A percentile compares a stretch with the other conserved stretches of the same genome.
These are phyloP conservation scores for Magnolia kwangsiensis DNA, from an alignment of 164 flowering plant genomes.

Conservation along the genomic window DNA sequence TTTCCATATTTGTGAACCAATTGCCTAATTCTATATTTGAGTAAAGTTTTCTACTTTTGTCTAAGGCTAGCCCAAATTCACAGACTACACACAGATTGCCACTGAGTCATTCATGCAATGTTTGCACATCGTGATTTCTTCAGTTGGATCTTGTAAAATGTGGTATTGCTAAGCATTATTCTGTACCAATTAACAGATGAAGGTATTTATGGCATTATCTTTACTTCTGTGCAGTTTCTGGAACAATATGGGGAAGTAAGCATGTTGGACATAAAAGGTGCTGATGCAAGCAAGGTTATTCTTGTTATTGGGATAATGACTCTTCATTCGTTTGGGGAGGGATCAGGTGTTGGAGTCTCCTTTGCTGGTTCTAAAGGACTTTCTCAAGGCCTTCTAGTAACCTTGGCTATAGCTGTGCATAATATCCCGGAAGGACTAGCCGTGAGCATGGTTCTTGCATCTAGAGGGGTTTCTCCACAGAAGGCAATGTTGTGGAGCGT, in stretches of 20 bases:
- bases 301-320: slow-evolving; percentile 99
- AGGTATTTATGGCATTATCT: neutral
- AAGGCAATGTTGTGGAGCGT: slow-evolving; percentile 99
- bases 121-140: neutral
- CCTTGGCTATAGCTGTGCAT: slow-evolving; percentile 97
- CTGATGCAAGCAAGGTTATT: slow-evolving; percentile 87
- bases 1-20: neutral
- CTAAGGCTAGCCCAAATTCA: too few species aligned
- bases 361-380: slow-evolving; percentile 99
- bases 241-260: slow-evolving; percentile 96
- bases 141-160: neutral
- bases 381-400: slow-evolving; percentile 86
- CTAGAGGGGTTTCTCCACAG: slow-evolving; percentile 96
- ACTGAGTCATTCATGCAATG: too few species aligned
- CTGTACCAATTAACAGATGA: neutral
- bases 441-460: slow-evolving; percentile 95
- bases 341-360: slow-evolving; percentile 99
- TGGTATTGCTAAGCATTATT: neutral
- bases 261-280: slow-evolving; percentile 98
- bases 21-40: neutral
- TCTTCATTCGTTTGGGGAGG: slow-evolving; percentile 99
- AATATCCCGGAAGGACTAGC: slow-evolving; percentile 99
- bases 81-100: too few species aligned
- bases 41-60: neutral
- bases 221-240: slow-evolving; percentile 53